phyloP scores from a whole-genome alignment of 768 basidiomycete species.

The Porphyrellus cyaneotinctus region DNA sequence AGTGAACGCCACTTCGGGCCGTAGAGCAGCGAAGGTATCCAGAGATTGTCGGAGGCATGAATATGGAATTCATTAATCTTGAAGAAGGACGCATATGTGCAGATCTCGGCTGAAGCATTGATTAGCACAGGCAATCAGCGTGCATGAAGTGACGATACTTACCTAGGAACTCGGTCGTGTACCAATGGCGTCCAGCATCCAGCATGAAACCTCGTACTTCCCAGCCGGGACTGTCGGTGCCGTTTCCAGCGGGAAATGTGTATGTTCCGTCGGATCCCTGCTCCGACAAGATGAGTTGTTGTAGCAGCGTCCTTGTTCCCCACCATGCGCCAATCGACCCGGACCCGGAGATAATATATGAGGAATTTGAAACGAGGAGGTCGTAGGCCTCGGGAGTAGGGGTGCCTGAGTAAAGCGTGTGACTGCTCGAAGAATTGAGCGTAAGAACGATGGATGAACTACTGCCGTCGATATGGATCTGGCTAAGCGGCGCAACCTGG shows the following conservation, averaged over 20 bases:
- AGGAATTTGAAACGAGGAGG: constrained; percentile 28
- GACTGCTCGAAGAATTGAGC: constrained; percentile 22
- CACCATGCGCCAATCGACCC: constrained; percentile 40
- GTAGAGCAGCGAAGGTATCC: constrained; percentile 39
- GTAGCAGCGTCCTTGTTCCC: constrained; percentile 42
- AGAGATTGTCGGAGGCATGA: constrained; percentile 42
- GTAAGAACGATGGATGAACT: constrained; percentile 31
- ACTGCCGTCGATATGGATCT: not conserved
- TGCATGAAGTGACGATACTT: not conserved
- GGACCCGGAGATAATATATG: constrained; percentile 33
- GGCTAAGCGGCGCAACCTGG: constrained; percentile 14
- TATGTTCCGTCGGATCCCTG: constrained; percentile 7
- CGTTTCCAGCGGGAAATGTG: constrained; percentile 31
- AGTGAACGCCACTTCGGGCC: constrained; percentile 38
- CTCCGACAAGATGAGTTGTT: constrained; percentile 33
- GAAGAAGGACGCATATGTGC: constrained; percentile 43
- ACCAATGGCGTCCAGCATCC: constrained; percentile 46
- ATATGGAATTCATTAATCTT: constrained; percentile 43
- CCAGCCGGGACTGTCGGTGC: constrained; percentile 41
- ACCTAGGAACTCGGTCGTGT: constrained; percentile 37
- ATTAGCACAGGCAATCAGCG: not conserved
- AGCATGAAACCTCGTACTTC: constrained; percentile 45
- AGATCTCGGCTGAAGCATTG: constrained; percentile 35
- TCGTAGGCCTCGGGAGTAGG: constrained; percentile 39
- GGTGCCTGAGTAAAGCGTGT: constrained; percentile 35